These are phyloP conservation scores for Fusarium fracticaudum DNA, from an alignment of 2,329 filamentous ascomycete species.

Conservation along the genomic window DNA sequence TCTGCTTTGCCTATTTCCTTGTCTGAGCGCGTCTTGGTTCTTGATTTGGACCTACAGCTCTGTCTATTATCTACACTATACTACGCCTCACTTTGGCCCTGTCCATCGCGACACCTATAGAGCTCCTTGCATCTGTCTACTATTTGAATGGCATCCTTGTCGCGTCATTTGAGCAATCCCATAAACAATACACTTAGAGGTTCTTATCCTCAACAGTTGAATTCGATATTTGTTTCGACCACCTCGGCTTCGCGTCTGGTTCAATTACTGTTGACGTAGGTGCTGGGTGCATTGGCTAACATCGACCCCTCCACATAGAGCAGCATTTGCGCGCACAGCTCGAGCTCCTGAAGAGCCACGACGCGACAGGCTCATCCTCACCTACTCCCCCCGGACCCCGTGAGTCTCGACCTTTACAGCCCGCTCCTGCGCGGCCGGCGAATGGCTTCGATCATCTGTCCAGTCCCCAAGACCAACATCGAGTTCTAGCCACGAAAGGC, in stretches of 20 bases:
- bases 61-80: constrained; percentile 14
- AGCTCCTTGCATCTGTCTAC: constrained; percentile 27
- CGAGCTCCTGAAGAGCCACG: constrained; percentile 55
- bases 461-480: constrained; percentile 47
- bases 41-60: constrained; percentile 13
- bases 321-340: constrained; percentile 56
- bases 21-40: constrained; percentile 14
- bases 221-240: constrained; percentile 15
- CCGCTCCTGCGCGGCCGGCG: constrained; percentile 46
- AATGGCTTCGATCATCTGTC: constrained; percentile 59
- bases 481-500: constrained; percentile 47
- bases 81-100: constrained; percentile 7
- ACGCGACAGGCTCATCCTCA: constrained; percentile 47
- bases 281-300: constrained; percentile 38
- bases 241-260: constrained; percentile 13
- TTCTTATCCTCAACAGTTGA: constrained; percentile 14
- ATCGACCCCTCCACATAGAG: constrained; percentile 44
- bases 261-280: constrained; percentile 33
- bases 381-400: constrained; percentile 41
- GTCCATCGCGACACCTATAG: constrained; percentile 33
- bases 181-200: constrained; percentile 20
- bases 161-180: constrained; percentile 31
- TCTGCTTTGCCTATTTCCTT: constrained; percentile 25
- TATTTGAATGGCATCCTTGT: constrained; percentile 39
- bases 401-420: constrained; percentile 45